Percentiles rank a stretch among this genome's conserved stretches.
Conservation (phyloP, 495 filamentous ascomycete species). For the Aspergillus haitiensis region DNA sequence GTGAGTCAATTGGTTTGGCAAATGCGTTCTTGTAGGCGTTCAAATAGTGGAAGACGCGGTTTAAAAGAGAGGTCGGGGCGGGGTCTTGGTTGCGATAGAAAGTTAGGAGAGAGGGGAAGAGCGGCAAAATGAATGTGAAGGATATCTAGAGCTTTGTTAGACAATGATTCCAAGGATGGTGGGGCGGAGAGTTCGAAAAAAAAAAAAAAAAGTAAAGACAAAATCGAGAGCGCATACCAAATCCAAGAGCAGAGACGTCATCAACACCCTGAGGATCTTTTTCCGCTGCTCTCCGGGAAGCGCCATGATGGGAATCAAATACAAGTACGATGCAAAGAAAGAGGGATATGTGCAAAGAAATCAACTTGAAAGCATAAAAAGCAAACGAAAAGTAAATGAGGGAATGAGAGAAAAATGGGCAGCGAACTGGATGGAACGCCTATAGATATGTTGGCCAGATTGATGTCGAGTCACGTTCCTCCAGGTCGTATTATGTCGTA, state of each 20-base stretch:
- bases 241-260: constrained; percentile 70
- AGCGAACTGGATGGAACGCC: neutral
- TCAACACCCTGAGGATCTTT: constrained; percentile 77
- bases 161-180: neutral
- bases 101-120: constrained; percentile 90
- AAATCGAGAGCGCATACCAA: constrained; percentile 46
- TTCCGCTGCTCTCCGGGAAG: constrained; percentile 58
- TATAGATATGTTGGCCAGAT: neutral
- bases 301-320: constrained; percentile 34
- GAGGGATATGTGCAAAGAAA: neutral
- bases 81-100: constrained; percentile 80
- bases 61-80: constrained; percentile 63
- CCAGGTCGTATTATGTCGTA: neutral
- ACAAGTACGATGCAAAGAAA: constrained; percentile 13
- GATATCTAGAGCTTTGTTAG: constrained; percentile 57
- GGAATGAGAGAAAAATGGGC: neutral
- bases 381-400: neutral
- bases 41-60: constrained; percentile 74
- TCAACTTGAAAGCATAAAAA: constrained; percentile 17
- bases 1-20: constrained; percentile 86
- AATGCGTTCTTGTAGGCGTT: constrained; percentile 97
- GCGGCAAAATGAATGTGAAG: constrained; percentile 95
- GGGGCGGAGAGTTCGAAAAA: neutral
- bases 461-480: neutral
- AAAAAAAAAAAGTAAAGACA: neutral